These are phyloP conservation scores for Globisporangium okanoganense DNA, from an alignment of 352 stramenopile species.

Conservation along the genomic window DNA sequence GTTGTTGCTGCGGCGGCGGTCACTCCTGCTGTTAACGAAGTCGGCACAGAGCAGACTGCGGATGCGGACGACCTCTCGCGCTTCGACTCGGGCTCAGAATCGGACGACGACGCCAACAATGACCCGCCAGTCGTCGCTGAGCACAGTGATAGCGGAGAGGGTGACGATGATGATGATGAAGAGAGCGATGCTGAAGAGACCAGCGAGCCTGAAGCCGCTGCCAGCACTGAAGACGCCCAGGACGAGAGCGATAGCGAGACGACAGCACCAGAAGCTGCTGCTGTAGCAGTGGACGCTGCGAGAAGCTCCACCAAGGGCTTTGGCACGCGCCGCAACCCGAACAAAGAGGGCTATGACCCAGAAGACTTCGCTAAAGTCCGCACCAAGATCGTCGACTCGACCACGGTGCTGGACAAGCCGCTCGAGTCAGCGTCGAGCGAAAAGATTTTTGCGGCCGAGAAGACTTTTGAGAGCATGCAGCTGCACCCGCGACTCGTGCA, in stretches of 20 bases:
- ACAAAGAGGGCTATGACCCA: constrained; percentile 71
- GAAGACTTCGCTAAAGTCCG: constrained; percentile 52
- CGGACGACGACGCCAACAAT: constrained; percentile 11
- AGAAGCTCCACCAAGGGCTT: constrained; percentile 26
- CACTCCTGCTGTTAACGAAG: neutral
- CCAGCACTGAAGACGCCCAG: neutral
- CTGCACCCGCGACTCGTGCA: constrained; percentile 62
- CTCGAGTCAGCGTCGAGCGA: constrained; percentile 70
- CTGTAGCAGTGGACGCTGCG: neutral
- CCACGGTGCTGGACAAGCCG: constrained; percentile 61
- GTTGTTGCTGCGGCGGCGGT: neutral
- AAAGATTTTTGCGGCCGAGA: constrained; percentile 68
- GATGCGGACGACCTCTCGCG: constrained; percentile 6
- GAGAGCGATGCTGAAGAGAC: constrained; percentile 11
- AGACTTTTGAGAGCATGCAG: constrained; percentile 74
- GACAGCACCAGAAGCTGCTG: neutral
- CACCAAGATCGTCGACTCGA: constrained; percentile 44
- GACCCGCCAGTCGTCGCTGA: constrained; percentile 10
- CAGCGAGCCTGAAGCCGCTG: neutral
- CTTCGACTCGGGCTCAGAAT: constrained; percentile 15
- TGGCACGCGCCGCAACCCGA: constrained; percentile 79
- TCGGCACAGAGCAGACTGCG: constrained; percentile 14
- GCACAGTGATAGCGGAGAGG: constrained; percentile 12
- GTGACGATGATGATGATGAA: constrained; percentile 16
- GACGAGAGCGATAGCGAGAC: neutral